phyloP scores from a whole-genome alignment of 2,329 filamentous ascomycete genomes.

The Aspergillus bombycis region DNA sequence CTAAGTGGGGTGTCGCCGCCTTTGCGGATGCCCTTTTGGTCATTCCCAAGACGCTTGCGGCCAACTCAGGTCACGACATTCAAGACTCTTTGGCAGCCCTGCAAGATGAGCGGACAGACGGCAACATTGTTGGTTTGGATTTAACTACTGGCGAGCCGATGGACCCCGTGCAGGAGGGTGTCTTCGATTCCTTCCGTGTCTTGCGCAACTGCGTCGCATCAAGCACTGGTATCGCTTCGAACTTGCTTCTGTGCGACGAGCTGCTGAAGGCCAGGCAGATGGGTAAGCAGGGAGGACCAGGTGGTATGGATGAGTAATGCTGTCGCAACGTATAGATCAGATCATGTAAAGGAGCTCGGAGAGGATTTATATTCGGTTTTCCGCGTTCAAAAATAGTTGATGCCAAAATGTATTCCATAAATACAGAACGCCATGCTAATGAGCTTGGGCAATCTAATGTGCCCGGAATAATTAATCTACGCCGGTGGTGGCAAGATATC shows the following conservation, averaged over 20 bases:
- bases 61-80: slow-evolving; percentile 94
- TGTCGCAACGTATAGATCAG: slow-evolving; percentile 25
- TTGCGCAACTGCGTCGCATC: slow-evolving; percentile 91
- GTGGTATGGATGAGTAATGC: slow-evolving; percentile 46
- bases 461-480: neutral
- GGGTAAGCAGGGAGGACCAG: slow-evolving; percentile 55
- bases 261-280: slow-evolving; percentile 97
- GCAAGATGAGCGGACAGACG: slow-evolving; percentile 82
- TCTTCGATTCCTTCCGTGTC: slow-evolving; percentile 96
- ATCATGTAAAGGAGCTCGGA: slow-evolving; percentile 31
- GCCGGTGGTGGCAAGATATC: neutral
- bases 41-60: slow-evolving; percentile 95
- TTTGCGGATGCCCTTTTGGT: slow-evolving; percentile 94
- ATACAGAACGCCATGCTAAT: slow-evolving; percentile 17
- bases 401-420: slow-evolving; percentile 25
- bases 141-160: slow-evolving; percentile 86
- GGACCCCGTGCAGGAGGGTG: slow-evolving; percentile 89
- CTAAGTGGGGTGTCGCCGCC: slow-evolving; percentile 91
- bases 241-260: slow-evolving; percentile 93
- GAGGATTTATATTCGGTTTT: slow-evolving; percentile 19
- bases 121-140: slow-evolving; percentile 84
- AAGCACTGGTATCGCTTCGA: slow-evolving; percentile 91
- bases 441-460: slow-evolving; percentile 10
- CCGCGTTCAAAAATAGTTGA: slow-evolving; percentile 19
- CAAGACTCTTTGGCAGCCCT: slow-evolving; percentile 88